Evolutionary conservation across 495 filamentous ascomycete genomes (phyloP).

Genomic region (Aeminium ludgeri): DNA sequence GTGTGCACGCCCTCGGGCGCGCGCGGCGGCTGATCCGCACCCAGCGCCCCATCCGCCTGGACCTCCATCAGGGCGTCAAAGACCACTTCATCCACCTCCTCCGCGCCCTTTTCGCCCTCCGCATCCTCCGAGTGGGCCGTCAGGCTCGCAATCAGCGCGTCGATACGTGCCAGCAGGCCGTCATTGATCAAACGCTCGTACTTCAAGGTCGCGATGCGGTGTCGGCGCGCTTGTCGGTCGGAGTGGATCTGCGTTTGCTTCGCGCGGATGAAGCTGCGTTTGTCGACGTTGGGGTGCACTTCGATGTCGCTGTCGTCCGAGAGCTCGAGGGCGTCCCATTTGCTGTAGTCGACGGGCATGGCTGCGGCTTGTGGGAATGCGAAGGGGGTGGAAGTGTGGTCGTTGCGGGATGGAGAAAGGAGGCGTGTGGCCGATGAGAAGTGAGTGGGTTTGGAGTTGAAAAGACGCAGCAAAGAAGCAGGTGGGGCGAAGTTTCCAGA

Average conservation of each 20-base stretch:
- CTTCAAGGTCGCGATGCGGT: conserved; percentile 78
- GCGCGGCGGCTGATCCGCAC: conserved; percentile 53
- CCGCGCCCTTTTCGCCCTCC: conserved; percentile 13
- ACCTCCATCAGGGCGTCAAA: conserved; percentile 77
- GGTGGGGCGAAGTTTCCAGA: too few species aligned
- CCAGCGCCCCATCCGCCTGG: conserved; percentile 37
- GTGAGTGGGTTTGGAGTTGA: not conserved
- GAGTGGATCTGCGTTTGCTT: conserved; percentile 95
- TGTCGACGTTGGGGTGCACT: conserved; percentile 97
- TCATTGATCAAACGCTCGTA: conserved; percentile 92
- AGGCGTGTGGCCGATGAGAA: not conserved
- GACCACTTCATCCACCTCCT: conserved; percentile 59
- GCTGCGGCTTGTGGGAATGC: too few species aligned
- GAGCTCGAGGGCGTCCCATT: conserved; percentile 89
- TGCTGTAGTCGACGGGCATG: conserved; percentile 91
- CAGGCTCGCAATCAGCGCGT: conserved; percentile 53
- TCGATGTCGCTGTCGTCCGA: conserved; percentile 97
- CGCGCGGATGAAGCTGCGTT: conserved; percentile 92
- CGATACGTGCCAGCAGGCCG: conserved; percentile 67
- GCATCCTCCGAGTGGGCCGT: conserved; percentile 50
- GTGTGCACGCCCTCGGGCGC: conserved; percentile 66
- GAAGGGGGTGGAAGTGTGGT: too few species aligned
- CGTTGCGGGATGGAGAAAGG: not conserved
- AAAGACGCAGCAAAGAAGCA: too few species aligned
- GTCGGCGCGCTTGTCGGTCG: conserved; percentile 63